phyloP scores from a whole-genome alignment of 257 asterid species.

The Solanum virginianum region DNA sequence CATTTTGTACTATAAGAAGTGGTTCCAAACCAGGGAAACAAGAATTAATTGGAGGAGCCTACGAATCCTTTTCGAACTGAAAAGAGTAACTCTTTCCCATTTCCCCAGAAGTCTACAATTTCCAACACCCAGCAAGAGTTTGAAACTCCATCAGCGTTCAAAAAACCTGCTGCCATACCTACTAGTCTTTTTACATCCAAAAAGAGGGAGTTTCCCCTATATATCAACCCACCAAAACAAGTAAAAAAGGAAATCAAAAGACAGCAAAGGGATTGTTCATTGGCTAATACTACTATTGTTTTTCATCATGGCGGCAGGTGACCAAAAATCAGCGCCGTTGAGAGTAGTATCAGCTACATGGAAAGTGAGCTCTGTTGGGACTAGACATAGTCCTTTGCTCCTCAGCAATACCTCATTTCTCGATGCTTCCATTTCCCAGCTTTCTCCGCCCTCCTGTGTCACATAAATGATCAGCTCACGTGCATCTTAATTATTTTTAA shows the following conservation, averaged over 20 bases:
- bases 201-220: background rate
- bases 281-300: slow-evolving; percentile 1
- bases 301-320: slow-evolving; percentile 40
- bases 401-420: slow-evolving; percentile 21
- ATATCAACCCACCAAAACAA: background rate
- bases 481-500: background rate
- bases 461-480: background rate
- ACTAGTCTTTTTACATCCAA: background rate
- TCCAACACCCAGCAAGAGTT: background rate
- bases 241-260: background rate
- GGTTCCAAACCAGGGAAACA: background rate
- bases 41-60: background rate
- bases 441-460: slow-evolving; percentile 27
- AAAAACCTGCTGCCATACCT: background rate
- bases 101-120: background rate
- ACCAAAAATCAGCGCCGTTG: slow-evolving; percentile 88
- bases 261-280: background rate
- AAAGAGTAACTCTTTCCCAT: background rate
- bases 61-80: background rate
- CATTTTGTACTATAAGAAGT: background rate
- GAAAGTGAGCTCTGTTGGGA: slow-evolving; percentile 48
- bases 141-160: background rate
- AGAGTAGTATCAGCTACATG: slow-evolving; percentile 42
- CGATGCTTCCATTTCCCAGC: slow-evolving; percentile 8
- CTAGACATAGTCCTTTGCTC: slow-evolving; percentile 75